Evolutionary conservation across 441 rosid species (phyloP).

Genomic region (Erysimum cheiri): DNA sequence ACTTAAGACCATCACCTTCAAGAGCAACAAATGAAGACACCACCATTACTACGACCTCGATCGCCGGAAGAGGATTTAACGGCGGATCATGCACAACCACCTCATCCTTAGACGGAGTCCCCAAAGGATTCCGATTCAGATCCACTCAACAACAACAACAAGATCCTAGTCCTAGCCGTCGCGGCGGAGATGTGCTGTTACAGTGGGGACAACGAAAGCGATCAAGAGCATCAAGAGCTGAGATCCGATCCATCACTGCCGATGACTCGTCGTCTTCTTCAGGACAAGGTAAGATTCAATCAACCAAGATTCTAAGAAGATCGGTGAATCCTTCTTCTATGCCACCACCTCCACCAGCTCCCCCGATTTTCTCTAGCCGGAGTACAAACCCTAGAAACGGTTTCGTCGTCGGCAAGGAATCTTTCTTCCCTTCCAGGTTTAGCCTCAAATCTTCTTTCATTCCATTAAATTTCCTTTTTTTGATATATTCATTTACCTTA

Average conservation of each 20-base stretch:
- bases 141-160: slow-evolving; percentile 46
- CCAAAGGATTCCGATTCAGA: slow-evolving; percentile 58
- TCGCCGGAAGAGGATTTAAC: slow-evolving; percentile 40
- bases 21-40: slow-evolving; percentile 38
- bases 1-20: slow-evolving; percentile 47
- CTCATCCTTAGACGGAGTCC: slow-evolving; percentile 38
- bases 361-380: slow-evolving; percentile 35
- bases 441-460: slow-evolving; percentile 4
- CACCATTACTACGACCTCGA: slow-evolving; percentile 24
- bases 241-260: slow-evolving; percentile 46
- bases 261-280: slow-evolving; percentile 50
- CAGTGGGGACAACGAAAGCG: slow-evolving; percentile 79
- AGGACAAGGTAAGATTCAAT: slow-evolving; percentile 38
- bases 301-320: slow-evolving; percentile 39
- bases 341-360: slow-evolving; percentile 39
- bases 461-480: slow-evolving; percentile 8
- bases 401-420: slow-evolving; percentile 42
- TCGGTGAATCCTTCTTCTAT: slow-evolving; percentile 42
- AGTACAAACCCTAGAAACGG: slow-evolving; percentile 34
- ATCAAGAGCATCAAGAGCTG: slow-evolving; percentile 61
- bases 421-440: slow-evolving; percentile 41
- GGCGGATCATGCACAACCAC: slow-evolving; percentile 36
- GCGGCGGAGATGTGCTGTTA: slow-evolving; percentile 49
- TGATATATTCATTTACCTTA: slow-evolving; percentile 19
- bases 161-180: slow-evolving; percentile 33